Percentiles rank a stretch among this genome's conserved stretches.
Conservation (phyloP, 169 alveolate genomes). For the Eimeria maxima region DNA sequence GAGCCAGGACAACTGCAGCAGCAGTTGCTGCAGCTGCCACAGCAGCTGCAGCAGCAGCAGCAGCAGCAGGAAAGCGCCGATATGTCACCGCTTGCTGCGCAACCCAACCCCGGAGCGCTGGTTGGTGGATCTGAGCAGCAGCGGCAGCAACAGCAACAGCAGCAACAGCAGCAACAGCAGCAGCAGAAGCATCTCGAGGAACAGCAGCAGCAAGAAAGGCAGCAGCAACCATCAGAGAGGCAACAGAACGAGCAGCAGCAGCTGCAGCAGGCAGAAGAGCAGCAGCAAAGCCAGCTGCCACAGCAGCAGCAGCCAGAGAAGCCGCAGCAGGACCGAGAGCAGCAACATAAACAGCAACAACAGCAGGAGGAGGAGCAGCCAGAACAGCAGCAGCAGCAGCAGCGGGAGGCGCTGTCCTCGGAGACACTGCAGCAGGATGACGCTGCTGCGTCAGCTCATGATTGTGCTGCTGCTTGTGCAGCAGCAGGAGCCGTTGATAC, state of each 20-base stretch:
- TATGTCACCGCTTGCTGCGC: background rate
- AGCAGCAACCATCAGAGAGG: no score
- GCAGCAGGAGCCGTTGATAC: no score
- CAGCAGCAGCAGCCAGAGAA: background rate
- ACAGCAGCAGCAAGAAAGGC: no score
- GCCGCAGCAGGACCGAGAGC: background rate
- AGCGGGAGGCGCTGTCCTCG: background rate
- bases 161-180: conserved; percentile 17
- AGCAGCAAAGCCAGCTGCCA: no score
- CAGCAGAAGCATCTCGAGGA: background rate
- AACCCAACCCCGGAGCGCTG: background rate
- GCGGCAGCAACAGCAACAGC: conserved; percentile 25
- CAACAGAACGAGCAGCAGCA: no score
- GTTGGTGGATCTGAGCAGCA: background rate
- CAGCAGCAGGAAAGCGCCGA: background rate
- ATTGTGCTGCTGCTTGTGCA: no score
- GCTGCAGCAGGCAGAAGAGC: no score
- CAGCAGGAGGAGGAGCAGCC: no score
- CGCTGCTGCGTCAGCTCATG: no score
- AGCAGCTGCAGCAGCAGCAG: conserved; percentile 16
- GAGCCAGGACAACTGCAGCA: no score
- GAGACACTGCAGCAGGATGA: no score
- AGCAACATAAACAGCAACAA: background rate
- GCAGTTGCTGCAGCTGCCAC: no score
- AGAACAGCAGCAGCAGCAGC: background rate